Base-by-base conservation (phyloP, 176 grass and related monocot species). In the Phyllostachys edulis region DNA sequence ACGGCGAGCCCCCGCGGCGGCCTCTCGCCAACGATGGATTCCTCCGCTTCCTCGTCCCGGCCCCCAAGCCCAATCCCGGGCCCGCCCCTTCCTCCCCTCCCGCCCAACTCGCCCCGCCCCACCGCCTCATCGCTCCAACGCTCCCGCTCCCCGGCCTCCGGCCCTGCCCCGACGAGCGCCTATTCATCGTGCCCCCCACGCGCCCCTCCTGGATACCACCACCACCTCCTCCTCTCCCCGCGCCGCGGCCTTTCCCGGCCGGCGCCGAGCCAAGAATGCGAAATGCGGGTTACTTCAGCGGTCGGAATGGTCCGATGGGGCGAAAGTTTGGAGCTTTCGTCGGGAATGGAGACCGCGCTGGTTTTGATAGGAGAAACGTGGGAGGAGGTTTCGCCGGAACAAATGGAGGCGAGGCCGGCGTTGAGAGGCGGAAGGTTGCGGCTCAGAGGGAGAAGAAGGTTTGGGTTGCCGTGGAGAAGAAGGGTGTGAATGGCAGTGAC, bases 381-480 rank as follows among this genome's bases (percentile, higher is more conserved):
- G n/a, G 64, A 5, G 56, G 17, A 37, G 29, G 21, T 0, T 27
- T 52, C 54, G 0, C 7, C 7, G 62, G 5, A 11, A 21, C 34
- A 2, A 61, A 23, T 34, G 36, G 21, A 0, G 69, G 85, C 23
- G 41, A 47, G 69, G 37, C 44, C 13, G 2, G 55, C 4, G 27
- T 20, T 14, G 46, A 11, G 49, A 1, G 17, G 32, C 4, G 66
- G 49, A 7, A 7, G 46, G 20, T 29, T 29, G 49, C 46, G 20
- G 6, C 2, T 36, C 69, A 8, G 56, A 65, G 71, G 83, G 69
- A 47, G 38, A 88, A 68, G 29, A 82, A 45, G 63, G 64, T 88
- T 49, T 86, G 89, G 92, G 83, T 90, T 26, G 61, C 82, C 80
- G 82, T 85, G 23, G 42, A 57, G 78, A 90, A 57, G 79, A 80